phyloP scores from a whole-genome alignment of 2,329 filamentous ascomycete genomes.

The Aspergillus novoparasiticus region DNA sequence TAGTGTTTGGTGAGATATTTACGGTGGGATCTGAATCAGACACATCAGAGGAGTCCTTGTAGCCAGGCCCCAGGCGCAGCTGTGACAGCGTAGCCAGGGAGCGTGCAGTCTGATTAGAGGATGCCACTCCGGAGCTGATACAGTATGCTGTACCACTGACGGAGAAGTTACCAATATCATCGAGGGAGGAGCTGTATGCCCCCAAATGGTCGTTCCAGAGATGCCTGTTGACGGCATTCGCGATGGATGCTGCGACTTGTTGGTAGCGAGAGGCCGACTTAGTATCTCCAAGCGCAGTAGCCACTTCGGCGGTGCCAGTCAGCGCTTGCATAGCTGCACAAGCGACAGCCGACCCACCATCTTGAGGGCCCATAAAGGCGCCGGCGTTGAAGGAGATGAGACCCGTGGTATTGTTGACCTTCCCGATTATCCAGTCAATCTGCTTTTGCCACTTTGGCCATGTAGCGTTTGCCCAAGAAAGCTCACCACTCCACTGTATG shows the following conservation, averaged over 20 bases:
- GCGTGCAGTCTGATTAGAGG: conserved; percentile 29
- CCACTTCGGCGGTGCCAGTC: conserved; percentile 13
- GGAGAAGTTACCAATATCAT: not conserved
- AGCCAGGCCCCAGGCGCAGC: conserved; percentile 39
- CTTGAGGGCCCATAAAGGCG: conserved; percentile 17
- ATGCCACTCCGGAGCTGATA: conserved; percentile 26
- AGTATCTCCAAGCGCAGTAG: conserved; percentile 8
- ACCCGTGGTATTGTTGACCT: not conserved
- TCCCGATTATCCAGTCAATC: not conserved
- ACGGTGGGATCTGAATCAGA: conserved; percentile 20
- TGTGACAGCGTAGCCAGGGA: conserved; percentile 33
- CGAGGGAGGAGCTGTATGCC: conserved; percentile 8
- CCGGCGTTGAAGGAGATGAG: conserved; percentile 18
- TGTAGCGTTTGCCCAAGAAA: not conserved
- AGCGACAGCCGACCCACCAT: conserved; percentile 8
- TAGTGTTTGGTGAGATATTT: conserved; percentile 50
- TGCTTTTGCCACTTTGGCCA: not conserved
- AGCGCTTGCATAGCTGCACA: conserved; percentile 13
- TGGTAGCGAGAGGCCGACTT: conserved; percentile 6
- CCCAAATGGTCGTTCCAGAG: conserved; percentile 17
- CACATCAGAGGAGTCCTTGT: conserved; percentile 33
- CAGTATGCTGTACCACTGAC: conserved; percentile 8
- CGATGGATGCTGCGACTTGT: not conserved
- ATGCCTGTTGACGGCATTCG: conserved; percentile 13
- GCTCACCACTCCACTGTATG: not conserved